These are phyloP conservation scores for Acanthamoeba triangularis DNA, from an alignment of 208 protist genomes.

Conservation along the genomic window DNA sequence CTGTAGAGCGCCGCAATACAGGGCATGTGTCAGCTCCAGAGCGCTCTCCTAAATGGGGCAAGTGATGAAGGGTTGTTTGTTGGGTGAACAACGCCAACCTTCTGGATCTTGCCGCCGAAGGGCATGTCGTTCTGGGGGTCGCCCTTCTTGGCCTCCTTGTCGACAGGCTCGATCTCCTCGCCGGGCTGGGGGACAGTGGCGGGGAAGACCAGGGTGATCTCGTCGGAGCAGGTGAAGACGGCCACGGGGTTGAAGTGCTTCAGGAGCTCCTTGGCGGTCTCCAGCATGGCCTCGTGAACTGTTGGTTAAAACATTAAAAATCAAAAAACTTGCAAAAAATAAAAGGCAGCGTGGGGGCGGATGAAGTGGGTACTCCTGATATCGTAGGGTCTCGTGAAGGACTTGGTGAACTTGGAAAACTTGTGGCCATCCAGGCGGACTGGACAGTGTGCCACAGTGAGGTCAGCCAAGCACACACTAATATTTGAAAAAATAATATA, in stretches of 20 bases:
- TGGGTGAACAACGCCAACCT: conserved; percentile 57
- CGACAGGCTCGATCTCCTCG: not conserved
- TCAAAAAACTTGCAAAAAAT: not conserved
- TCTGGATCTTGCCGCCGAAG: conserved; percentile 81
- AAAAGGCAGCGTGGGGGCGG: not conserved
- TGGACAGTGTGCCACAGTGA: not conserved
- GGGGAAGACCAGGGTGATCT: conserved; percentile 86
- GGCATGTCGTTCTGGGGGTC: conserved; percentile 22
- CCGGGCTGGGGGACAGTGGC: not conserved
- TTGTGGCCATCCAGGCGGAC: conserved; percentile 85
- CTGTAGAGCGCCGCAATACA: not conserved
- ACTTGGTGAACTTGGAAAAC: conserved; percentile 85
- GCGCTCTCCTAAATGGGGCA: not conserved
- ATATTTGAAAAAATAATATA: not conserved
- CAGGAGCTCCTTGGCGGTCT: conserved; percentile 78
- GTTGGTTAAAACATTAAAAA: too few species aligned
- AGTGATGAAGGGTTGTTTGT: not conserved
- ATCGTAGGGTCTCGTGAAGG: conserved; percentile 82
- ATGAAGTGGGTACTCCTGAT: conserved; percentile 65
- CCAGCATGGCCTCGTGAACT: conserved; percentile 86
- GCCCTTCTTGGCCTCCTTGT: not conserved
- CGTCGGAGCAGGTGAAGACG: conserved; percentile 84
- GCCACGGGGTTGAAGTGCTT: conserved; percentile 77
- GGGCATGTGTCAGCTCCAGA: not conserved
- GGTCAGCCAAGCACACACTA: not conserved